A percentile compares a stretch with the other conserved stretches of the same genome.
Conservation (phyloP, 2,329 filamentous ascomycete species). For the Colletotrichum chrysophilum region DNA sequence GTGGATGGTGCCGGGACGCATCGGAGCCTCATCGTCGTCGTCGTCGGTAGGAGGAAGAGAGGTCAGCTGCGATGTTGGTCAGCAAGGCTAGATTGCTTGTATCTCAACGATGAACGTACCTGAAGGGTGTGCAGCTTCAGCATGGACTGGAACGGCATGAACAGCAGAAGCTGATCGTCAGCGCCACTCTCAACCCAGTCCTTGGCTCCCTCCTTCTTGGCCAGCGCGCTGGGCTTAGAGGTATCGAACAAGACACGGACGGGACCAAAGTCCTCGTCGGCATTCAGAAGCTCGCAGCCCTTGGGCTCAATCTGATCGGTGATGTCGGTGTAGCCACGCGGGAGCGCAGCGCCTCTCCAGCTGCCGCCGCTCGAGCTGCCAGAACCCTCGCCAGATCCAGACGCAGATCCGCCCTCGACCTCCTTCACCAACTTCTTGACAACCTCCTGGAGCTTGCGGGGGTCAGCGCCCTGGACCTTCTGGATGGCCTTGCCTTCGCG, state of each 20-base stretch:
- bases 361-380: conserved; percentile 46
- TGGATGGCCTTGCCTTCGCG: conserved; percentile 71
- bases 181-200: conserved; percentile 98
- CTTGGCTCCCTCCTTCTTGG: conserved; percentile 59
- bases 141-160: conserved; percentile 84
- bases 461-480: conserved; percentile 77
- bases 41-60: conserved; percentile 69
- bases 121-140: conserved; percentile 87
- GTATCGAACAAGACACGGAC: conserved; percentile 77
- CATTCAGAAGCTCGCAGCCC: conserved; percentile 86
- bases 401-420: conserved; percentile 43
- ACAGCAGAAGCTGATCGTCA: conserved; percentile 95
- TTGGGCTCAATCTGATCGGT: conserved; percentile 81
- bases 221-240: conserved; percentile 68
- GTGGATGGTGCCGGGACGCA: conserved; percentile 82
- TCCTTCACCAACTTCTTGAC: conserved; percentile 75
- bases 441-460: conserved; percentile 70
- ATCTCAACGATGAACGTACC: conserved; percentile 41
- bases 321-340: conserved; percentile 83
- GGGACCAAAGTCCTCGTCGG: conserved; percentile 76
- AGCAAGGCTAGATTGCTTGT: background rate
- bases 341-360: conserved; percentile 79
- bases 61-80: conserved; percentile 68
- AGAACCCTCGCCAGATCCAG: conserved; percentile 45
- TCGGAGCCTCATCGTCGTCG: conserved; percentile 76